Conservation (phyloP, 2,329 filamentous ascomycete species). For the Cordyceps javanica region DNA sequence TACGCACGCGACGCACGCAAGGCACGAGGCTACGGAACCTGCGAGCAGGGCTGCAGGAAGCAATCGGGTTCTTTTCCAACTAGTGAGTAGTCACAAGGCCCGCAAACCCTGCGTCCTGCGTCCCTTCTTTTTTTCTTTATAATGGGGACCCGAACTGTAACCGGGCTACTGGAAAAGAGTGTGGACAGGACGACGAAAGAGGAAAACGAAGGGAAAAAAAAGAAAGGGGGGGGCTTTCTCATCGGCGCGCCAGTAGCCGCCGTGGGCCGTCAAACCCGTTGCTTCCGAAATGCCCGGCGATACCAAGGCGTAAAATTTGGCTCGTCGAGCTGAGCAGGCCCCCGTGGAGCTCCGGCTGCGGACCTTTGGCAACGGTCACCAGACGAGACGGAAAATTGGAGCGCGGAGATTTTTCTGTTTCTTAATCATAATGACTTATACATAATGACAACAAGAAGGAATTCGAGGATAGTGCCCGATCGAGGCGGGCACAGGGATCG, state of each 20-base stretch:
- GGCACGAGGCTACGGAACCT: background rate
- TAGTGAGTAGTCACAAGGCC: background rate
- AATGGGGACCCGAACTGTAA: background rate
- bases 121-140: background rate
- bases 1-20: background rate
- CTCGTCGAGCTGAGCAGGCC: too few relatives aligned
- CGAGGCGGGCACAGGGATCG: too few relatives aligned
- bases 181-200: background rate
- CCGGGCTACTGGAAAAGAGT: background rate
- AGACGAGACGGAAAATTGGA: background rate
- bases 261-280: background rate
- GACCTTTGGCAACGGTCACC: background rate
- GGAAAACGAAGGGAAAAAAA: background rate
- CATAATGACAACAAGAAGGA: background rate
- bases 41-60: slow-evolving; percentile 11
- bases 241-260: background rate
- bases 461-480: background rate
- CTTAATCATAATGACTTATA: background rate
- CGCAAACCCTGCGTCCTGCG: too few relatives aligned
- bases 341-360: background rate
- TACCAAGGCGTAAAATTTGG: too few relatives aligned
- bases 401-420: too few relatives aligned
- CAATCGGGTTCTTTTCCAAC: background rate
- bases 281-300: background rate
- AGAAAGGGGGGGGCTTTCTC: background rate